Conservation (phyloP, 2,329 filamentous ascomycete genomes). For the Neurospora crassa region DNA sequence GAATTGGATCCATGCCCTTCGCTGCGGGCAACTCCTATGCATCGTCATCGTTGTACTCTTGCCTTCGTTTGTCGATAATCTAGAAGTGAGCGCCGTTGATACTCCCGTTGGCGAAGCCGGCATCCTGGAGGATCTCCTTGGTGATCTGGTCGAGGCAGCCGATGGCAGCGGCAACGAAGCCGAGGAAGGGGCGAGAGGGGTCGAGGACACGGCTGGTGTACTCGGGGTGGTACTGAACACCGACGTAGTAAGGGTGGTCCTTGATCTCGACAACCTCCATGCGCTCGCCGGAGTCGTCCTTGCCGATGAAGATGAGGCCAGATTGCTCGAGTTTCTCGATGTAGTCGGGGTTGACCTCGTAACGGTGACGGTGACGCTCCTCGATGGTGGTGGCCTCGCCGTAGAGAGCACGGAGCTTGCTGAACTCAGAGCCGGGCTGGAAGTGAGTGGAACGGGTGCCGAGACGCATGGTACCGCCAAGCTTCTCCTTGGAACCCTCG, state of each 20-base stretch:
- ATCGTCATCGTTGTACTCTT: neutral
- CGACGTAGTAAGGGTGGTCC: slow-evolving; percentile 67
- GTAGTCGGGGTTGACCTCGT: slow-evolving; percentile 69
- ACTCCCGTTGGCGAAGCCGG: slow-evolving; percentile 4
- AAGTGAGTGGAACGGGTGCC: slow-evolving; percentile 62
- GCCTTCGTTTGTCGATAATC: neutral
- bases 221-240: slow-evolving; percentile 84
- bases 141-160: slow-evolving; percentile 47
- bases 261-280: slow-evolving; percentile 72
- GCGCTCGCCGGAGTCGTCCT: slow-evolving; percentile 62
- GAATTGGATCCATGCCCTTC: neutral
- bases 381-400: slow-evolving; percentile 39
- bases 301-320: slow-evolving; percentile 64
- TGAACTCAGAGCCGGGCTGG: slow-evolving; percentile 61
- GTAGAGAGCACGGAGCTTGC: slow-evolving; percentile 59
- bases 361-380: slow-evolving; percentile 70
- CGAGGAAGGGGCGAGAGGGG: slow-evolving; percentile 68
- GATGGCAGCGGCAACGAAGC: slow-evolving; percentile 71
- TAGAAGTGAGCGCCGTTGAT: neutral
- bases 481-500: slow-evolving; percentile 49
- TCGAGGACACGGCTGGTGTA: slow-evolving; percentile 67
- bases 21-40: neutral
- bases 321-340: slow-evolving; percentile 51
- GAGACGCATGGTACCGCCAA: slow-evolving; percentile 73
- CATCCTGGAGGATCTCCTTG: slow-evolving; percentile 18